Base-by-base conservation (phyloP, 176 grass and related monocot species). In the Olyra latifolia region DNA sequence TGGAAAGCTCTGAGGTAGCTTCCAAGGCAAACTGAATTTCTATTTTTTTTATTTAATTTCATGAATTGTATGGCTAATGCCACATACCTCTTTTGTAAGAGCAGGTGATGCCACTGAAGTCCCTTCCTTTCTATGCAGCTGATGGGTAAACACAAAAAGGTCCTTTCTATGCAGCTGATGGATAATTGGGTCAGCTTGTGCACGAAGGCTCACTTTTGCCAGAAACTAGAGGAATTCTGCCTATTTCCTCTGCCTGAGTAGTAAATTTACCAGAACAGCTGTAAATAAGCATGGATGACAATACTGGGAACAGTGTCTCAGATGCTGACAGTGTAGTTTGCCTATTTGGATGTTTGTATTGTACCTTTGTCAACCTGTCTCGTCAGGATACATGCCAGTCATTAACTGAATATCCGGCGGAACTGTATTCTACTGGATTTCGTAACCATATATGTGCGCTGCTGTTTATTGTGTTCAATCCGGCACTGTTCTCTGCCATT, bases 121-220 rank as follows among this genome's bases (percentile, higher is more conserved):
- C 84, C 4, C 65, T 96, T 75, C 56, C 88, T 75, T 96, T 99
- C 89, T 99, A 83, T 48, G 79, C 88, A 41, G 93, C 85, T 66
- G 97, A 93, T 28, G 80, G 62, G 7, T 90, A 86, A 71, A 46
- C 6, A 69, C 11, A 3, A n/a, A n/a, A n/a, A n/a, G n/a, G n/a
- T 75, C 56, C 88, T 75, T 96, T 99, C 89, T 99, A 83, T 48
- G 79, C 88, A 41, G 93, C 85, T 66, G 97, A 93, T 28, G 80
- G 62, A 3, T 9, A 60, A 30, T 4, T 8, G 3, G 43, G 44
- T 40, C 10, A 70, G 35, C 13, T 72, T 6, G 25, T 44, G 45
- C 10, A 28, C 46, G 0, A 15, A 25, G 46, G 25, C 29, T 54
- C 20, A 2, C 9, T 15, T 10, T 23, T 20, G 17, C 53, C 61